Evolutionary conservation across 257 asterid species (phyloP), one percentile per base, ranked within the genome.

Genomic region (Fraxinus americana): DNA sequence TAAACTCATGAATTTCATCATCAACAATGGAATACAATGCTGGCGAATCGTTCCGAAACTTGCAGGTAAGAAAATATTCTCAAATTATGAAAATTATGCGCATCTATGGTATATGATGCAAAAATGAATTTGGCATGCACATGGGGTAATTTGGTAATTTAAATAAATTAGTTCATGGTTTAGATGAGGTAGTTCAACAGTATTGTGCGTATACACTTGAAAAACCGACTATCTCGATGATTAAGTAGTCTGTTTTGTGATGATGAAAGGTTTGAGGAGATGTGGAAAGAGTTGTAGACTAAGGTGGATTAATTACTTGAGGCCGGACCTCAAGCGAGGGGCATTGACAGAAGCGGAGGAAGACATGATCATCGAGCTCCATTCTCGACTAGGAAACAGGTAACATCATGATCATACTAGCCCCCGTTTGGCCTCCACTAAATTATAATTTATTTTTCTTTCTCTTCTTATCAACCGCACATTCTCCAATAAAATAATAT

Each of bases 281-380:
- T 93, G 98, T 13, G 98, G 98, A 9, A 91, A 92, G 87, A 92
- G 97, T 68, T 92, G 97, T 76, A 81, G 97, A 82, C n/a, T 92
- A 34, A 91, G 97, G 83, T 92, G 98, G 98, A 90, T 93, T 48
- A 91, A 93, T 72, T 93, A 93, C 75, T 67, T 91, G 1, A 89
- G 98, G 82, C 98, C 98, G 4, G 98, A 91, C 78, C 88, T 93
- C 17, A 93, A 93, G 79, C 86, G 97, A 86, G 98, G 97, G 1
- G 90, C 92, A 25, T 84, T 92, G 61, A 89, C 97, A 4, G 96
- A 91, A 39, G 90, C 90, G 9, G 98, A 93, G 77, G 96, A 93
- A 85, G 94, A 90, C 16, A 89, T 89, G 96, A 87, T 93, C 83
- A 90, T 93, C 52, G 85, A 93, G 30, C 96, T 93, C 71, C 98